Percentiles rank a stretch among this genome's conserved stretches.
phyloP scores from a whole-genome alignment of 2,329 filamentous ascomycete species.

The Periconia digitata region DNA sequence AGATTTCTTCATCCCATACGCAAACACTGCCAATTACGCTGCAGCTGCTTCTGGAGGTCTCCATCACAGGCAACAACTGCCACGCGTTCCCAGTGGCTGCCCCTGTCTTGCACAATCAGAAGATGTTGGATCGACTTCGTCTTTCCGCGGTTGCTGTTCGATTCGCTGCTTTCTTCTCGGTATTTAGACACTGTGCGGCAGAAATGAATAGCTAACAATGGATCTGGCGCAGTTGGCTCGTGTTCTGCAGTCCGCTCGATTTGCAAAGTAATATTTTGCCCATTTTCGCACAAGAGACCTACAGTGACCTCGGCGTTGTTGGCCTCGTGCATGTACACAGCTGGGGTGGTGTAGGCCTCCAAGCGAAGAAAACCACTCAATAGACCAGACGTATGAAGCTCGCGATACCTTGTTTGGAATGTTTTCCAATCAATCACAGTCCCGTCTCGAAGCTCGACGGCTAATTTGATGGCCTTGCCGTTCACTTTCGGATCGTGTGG shows the following conservation, averaged over 20 bases:
- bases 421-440: constrained; percentile 4
- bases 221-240: background rate
- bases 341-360: constrained; percentile 1
- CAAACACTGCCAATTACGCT: constrained; percentile 1
- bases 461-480: constrained; percentile 3
- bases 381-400: background rate
- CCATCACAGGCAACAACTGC: constrained; percentile 6
- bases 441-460: constrained; percentile 2
- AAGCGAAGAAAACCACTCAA: constrained; percentile 3
- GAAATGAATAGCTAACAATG: constrained; percentile 4
- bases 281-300: background rate
- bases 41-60: constrained; percentile 1
- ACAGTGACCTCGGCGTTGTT: background rate
- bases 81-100: constrained; percentile 11
- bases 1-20: constrained; percentile 4
- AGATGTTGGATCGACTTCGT: constrained; percentile 3
- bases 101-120: constrained; percentile 5
- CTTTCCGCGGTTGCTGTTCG: background rate
- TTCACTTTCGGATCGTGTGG: constrained; percentile 7
- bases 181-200: background rate
- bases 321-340: background rate
- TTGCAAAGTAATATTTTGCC: background rate
- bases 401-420: constrained; percentile 8
- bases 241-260: background rate
- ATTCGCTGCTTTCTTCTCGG: background rate